Conservation (phyloP, 1,284 basidiomycete genomes). For the Mycosarcoma maydis region DNA sequence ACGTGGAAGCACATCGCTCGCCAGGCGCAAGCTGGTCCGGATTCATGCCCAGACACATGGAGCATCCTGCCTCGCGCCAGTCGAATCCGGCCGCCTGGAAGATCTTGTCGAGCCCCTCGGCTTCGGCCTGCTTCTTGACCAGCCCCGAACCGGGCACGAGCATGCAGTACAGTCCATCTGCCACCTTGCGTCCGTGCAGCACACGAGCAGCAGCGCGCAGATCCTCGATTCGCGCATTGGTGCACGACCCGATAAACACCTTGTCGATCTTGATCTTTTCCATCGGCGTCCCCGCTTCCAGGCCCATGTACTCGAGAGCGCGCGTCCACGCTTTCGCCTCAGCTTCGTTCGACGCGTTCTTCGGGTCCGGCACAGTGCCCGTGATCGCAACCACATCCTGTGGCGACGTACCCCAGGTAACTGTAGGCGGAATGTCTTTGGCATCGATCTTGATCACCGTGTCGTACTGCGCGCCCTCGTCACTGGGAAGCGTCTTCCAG, state of each 20-base stretch:
- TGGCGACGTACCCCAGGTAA: constrained; percentile 65
- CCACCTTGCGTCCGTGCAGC: constrained; percentile 61
- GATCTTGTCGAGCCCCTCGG: constrained; percentile 66
- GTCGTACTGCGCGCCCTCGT: constrained; percentile 63
- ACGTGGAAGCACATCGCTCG: constrained; percentile 66
- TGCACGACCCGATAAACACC: constrained; percentile 67
- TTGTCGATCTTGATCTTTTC: constrained; percentile 66
- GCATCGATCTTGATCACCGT: constrained; percentile 61
- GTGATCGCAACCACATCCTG: constrained; percentile 65
- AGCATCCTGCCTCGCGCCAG: constrained; percentile 66
- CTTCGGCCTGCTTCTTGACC: constrained; percentile 66
- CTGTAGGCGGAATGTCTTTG: constrained; percentile 63
- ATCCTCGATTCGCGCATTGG: constrained; percentile 66
- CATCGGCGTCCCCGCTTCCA: constrained; percentile 60
- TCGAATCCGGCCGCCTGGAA: constrained; percentile 66
- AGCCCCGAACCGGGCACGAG: constrained; percentile 65
- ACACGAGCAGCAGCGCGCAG: constrained; percentile 62
- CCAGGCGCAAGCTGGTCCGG: constrained; percentile 65
- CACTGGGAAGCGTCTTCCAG: constrained; percentile 63
- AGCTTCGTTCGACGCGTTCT: constrained; percentile 54
- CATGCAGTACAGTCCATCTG: constrained; percentile 62
- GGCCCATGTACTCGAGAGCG: constrained; percentile 66
- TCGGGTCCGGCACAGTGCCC: constrained; percentile 60
- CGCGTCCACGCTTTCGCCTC: constrained; percentile 52
- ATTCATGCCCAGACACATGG: constrained; percentile 67